Base-by-base conservation (phyloP, 2,329 filamentous ascomycete genomes). In the Botrytis medusae region DNA sequence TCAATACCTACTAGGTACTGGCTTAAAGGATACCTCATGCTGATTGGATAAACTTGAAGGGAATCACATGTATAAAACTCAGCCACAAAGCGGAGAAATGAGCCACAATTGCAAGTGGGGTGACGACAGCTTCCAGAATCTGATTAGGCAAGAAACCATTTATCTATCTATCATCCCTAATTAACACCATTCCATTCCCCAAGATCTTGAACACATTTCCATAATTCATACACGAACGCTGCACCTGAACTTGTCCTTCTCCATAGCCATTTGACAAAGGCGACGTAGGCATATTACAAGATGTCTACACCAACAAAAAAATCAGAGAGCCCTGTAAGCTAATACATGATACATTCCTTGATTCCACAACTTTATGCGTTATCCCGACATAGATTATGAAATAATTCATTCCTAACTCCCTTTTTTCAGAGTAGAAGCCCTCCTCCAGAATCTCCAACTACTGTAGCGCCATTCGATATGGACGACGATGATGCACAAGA, bases 401-500 rank as follows among this genome's bases (percentile, higher is more conserved):
- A 54, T 48, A 34, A 14, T 57, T 65, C n/a, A 46, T 64, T 48
- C 10, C 65, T 70, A 60, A 73, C 59, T 37, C 46, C 59, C 57
- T 40, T 44, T 57, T 37, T 32, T 25, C 51, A 73, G 72, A 48
- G 22, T 42, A 71, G 67, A 65, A 65, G 67, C 37, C 46, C 70
- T 46, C 51, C 64, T 64, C 69, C 89, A 54, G 90, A 92, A 82
- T 91, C 90, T 64, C 90, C 90, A 16, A 91, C 90, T 18, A 92
- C 90, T 62, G 89, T 86, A 71, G 84, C 86, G 78, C 89, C 90
- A 12, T 85, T 91, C 80, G 90, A 91, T 75, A 87, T 91, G 84
- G 90, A 92, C 80, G 91, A 93, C 84, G 90, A 92, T 78, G 91
- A 91, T 79, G 82, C 89, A 69, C 90, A 91, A 79, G 91, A 92